Conservation (phyloP, 257 asterid species). For the Henckelia pumila region DNA sequence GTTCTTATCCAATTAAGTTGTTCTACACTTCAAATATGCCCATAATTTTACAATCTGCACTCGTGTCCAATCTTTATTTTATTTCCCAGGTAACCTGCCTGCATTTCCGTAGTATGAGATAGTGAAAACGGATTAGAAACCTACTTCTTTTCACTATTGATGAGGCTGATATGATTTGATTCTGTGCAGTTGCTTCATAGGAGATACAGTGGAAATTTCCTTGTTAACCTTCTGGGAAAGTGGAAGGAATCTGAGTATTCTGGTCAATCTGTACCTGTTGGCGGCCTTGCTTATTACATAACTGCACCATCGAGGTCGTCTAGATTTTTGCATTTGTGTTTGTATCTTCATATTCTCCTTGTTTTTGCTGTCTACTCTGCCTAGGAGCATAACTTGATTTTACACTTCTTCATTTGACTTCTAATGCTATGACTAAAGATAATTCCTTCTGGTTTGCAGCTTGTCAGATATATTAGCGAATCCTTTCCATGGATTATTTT, state of each 20-base stretch:
- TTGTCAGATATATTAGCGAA: conserved; percentile 60
- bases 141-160: background rate
- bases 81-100: conserved; percentile 58
- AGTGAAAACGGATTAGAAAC: background rate
- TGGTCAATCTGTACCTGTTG: conserved; percentile 66
- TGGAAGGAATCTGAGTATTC: conserved; percentile 71
- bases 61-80: conserved; percentile 69
- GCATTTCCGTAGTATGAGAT: background rate
- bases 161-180: conserved; percentile 8
- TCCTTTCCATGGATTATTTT: conserved; percentile 73
- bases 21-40: conserved; percentile 79
- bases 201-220: conserved; percentile 51
- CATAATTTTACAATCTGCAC: conserved; percentile 73
- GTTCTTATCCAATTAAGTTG: conserved; percentile 70
- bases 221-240: conserved; percentile 57
- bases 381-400: too few species aligned
- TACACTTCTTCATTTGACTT: background rate
- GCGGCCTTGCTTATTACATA: conserved; percentile 67
- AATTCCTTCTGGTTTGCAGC: conserved; percentile 34
- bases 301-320: conserved; percentile 69
- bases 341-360: background rate
- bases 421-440: conserved; percentile 11
- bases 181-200: conserved; percentile 53
- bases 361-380: background rate
- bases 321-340: background rate